Conservation (phyloP, 2,329 filamentous ascomycete species). For the Alternaria conjuncta region DNA sequence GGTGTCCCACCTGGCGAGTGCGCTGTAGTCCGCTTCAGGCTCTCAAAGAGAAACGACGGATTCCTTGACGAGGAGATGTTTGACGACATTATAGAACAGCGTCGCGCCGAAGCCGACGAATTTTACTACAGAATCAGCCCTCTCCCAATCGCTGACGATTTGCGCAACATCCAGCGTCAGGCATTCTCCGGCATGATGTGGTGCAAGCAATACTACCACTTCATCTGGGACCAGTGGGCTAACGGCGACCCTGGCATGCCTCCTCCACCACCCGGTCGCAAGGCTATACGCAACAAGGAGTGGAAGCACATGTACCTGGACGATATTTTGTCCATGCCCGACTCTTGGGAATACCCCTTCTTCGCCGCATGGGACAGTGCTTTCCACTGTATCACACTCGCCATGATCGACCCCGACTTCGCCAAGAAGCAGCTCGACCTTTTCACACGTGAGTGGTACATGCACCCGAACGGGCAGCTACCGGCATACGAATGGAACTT, state of each 20-base stretch:
- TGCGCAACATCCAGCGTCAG: conserved; percentile 93
- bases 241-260: conserved; percentile 90
- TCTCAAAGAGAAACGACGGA: conserved; percentile 75
- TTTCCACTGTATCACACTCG: conserved; percentile 93
- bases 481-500: conserved; percentile 98
- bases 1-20: conserved; percentile 90
- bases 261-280: conserved; percentile 80
- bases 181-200: conserved; percentile 97
- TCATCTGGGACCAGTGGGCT: conserved; percentile 97
- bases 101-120: conserved; percentile 89
- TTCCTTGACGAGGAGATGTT: conserved; percentile 93
- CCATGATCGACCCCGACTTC: conserved; percentile 97
- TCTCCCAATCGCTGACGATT: conserved; percentile 88
- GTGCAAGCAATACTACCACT: conserved; percentile 97
- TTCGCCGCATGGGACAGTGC: conserved; percentile 97
- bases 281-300: conserved; percentile 80
- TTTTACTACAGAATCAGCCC: conserved; percentile 95
- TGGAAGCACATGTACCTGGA: conserved; percentile 97
- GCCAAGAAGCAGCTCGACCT: conserved; percentile 97
- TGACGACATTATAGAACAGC: conserved; percentile 86
- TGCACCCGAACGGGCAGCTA: conserved; percentile 94
- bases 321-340: conserved; percentile 95
- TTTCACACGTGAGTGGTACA: conserved; percentile 98
- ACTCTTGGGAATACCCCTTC: conserved; percentile 98
- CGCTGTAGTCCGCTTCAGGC: conserved; percentile 89